phyloP scores from a whole-genome alignment of 129 eudicot genomes.

The Tagetes patula region DNA sequence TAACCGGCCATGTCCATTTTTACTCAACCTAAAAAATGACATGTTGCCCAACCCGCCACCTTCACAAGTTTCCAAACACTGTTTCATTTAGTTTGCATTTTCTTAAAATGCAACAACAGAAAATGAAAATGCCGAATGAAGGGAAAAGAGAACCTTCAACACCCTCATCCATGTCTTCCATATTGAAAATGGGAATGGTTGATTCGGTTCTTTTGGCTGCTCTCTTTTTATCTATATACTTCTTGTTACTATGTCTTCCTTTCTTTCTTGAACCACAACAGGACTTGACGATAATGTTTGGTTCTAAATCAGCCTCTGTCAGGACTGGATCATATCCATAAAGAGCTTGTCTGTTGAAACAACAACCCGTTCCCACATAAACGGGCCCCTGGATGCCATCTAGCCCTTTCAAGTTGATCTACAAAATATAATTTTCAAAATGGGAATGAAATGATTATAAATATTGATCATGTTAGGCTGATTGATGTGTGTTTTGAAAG shows the following conservation, averaged over 20 bases:
- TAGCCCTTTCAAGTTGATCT: slow-evolving; percentile 67
- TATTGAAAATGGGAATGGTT: slow-evolving; percentile 40
- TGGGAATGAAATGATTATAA: background rate
- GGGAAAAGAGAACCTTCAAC: slow-evolving; percentile 39
- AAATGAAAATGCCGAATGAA: background rate
- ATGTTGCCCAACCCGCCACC: background rate
- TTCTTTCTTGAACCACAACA: slow-evolving; percentile 59
- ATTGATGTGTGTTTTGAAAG: background rate
- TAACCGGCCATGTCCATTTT: background rate
- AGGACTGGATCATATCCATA: slow-evolving; percentile 61
- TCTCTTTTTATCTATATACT: slow-evolving; percentile 40
- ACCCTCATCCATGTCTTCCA: slow-evolving; percentile 47
- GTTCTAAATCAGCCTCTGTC: slow-evolving; percentile 42
- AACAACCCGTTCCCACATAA: slow-evolving; percentile 68
- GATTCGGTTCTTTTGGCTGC: slow-evolving; percentile 44
- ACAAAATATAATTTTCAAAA: slow-evolving; percentile 17
- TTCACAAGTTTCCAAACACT: background rate
- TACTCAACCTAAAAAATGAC: background rate
- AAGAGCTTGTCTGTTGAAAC: slow-evolving; percentile 62
- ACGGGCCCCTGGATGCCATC: slow-evolving; percentile 70
- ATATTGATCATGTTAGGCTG: background rate
- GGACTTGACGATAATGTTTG: slow-evolving; percentile 37
- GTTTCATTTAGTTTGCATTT: background rate
- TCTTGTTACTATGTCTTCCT: slow-evolving; percentile 41
- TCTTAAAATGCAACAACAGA: background rate